Conservation (phyloP, 257 asterid species). For the Solanum tarapatanum region DNA sequence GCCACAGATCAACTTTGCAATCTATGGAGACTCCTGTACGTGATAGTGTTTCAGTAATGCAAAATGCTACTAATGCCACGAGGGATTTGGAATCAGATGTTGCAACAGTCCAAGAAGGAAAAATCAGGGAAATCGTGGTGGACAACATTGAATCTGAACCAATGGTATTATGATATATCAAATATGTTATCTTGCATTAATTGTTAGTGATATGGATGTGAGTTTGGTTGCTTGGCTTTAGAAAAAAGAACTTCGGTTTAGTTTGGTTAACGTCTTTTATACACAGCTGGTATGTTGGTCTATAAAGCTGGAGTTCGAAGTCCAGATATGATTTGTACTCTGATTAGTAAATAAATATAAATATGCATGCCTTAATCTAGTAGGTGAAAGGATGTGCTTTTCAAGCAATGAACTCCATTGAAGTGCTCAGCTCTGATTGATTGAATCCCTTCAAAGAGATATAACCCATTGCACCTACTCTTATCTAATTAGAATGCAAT, state of each 20-base stretch:
- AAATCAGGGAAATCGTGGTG: slow-evolving; percentile 56
- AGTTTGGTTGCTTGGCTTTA: neutral
- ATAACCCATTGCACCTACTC: neutral
- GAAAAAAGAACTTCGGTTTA: neutral
- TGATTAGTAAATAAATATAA: neutral
- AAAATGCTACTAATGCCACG: slow-evolving; percentile 68
- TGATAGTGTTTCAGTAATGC: slow-evolving; percentile 90
- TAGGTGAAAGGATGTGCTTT: neutral
- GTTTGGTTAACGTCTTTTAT: neutral
- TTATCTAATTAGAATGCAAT: neutral
- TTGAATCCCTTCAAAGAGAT: neutral
- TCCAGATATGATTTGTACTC: neutral
- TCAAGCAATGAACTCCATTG: neutral
- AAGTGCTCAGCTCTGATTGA: neutral
- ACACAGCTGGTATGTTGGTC: neutral
- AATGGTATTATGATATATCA: slow-evolving; percentile 30
- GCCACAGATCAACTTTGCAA: slow-evolving; percentile 78
- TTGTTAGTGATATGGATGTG: neutral
- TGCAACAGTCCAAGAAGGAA: slow-evolving; percentile 78
- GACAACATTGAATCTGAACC: slow-evolving; percentile 47
- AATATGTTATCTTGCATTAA: neutral
- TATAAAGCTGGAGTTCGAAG: neutral
- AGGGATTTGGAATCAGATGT: slow-evolving; percentile 72
- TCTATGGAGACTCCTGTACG: slow-evolving; percentile 58
- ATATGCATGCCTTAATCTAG: neutral